Evolutionary conservation across 2,329 filamentous ascomycete genomes (phyloP), one percentile per base, ranked within the genome.

Genomic region (Ophiocordyceps australis): DNA sequence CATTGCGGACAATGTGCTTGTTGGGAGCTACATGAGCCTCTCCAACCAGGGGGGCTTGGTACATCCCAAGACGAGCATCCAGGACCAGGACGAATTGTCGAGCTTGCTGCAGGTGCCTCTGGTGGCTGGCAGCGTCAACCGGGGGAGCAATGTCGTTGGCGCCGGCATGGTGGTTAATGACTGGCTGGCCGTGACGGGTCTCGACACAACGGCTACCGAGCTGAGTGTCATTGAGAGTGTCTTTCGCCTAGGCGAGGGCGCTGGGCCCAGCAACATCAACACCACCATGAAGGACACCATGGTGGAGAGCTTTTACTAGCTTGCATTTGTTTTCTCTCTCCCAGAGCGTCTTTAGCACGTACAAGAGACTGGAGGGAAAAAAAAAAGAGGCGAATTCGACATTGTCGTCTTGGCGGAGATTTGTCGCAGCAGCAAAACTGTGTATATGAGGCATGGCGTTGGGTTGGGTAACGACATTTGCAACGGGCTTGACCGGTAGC

Each of bases 161-260:
- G 89, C 86, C 25, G 49, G 49, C 35, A 52, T 54, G 47, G 46
- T 54, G 18, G 47, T 50, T 38, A 51, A 94, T 49, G 86, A 95
- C 63, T 94, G 86, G 85, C 71, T 94, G 55, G 83, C 86, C 17
- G 81, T 94, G 17, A 92, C 83, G 5, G 85, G 85, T 14, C 63
- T 93, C 35, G 85, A 94, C 50, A 93, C 86, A 23, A 94, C 85
- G 13, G 85, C 86, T n/a, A 95, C 89, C 2, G 89, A 98, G 59
- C 61, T 98, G 42, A 92, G 82, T 46, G 89, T 98, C 31, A 70
- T 98, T 30, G 89, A 98, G 65, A 85, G 75, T 42, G 85, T 98
- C 36, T 98, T 98, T 64, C 72, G 83, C 42, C 62, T 98, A 24
- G 85, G 85, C 35, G 86, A 95, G 61, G 83, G 81, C 28, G 65